A percentile compares a stretch with the other conserved stretches of the same genome.
Evolutionary conservation across 257 asterid species (phyloP).

Genomic region (Solanum corneliomulleri): DNA sequence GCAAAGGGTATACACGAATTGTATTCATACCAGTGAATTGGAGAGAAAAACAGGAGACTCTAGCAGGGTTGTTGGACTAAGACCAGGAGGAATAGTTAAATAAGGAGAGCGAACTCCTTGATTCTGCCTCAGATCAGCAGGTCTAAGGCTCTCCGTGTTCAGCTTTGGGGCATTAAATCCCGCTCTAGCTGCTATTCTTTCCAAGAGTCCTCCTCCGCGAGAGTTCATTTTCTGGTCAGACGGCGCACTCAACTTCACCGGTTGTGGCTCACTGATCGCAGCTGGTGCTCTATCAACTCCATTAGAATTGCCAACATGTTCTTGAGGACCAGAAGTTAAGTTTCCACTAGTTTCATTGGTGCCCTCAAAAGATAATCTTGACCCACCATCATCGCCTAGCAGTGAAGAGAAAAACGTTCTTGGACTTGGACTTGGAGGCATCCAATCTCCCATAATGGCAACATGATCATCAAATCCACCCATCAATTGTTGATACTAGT

Average conservation of each 20-base stretch:
- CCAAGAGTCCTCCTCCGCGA: slow-evolving; percentile 52
- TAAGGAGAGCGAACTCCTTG: slow-evolving; percentile 51
- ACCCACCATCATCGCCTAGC: slow-evolving; percentile 22
- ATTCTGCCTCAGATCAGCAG: slow-evolving; percentile 32
- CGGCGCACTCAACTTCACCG: slow-evolving; percentile 10
- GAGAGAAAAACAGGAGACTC: slow-evolving; percentile 79
- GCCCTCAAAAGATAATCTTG: slow-evolving; percentile 14
- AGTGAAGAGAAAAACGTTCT: slow-evolving; percentile 39
- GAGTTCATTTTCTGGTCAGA: slow-evolving; percentile 26
- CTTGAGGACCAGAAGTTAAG: slow-evolving; percentile 8
- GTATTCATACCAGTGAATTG: slow-evolving; percentile 46
- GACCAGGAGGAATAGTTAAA: slow-evolving; percentile 72
- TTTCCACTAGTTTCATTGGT: slow-evolving; percentile 17
- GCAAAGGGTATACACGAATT: not conserved
- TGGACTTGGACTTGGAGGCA: slow-evolving; percentile 51
- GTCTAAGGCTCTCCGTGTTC: slow-evolving; percentile 50
- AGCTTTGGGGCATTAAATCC: slow-evolving; percentile 78
- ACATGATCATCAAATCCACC: slow-evolving; percentile 63
- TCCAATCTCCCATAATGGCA: slow-evolving; percentile 64
- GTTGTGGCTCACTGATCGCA: slow-evolving; percentile 12
- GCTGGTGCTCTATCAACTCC: slow-evolving; percentile 12
- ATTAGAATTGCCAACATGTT: slow-evolving; percentile 3
- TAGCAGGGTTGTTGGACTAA: slow-evolving; percentile 73
- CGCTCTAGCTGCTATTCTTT: slow-evolving; percentile 79
- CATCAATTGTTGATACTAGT: slow-evolving; percentile 16